These are phyloP conservation scores for Oryza officinalis DNA, from an alignment of 176 grass and related monocot species.

Conservation along the genomic window DNA sequence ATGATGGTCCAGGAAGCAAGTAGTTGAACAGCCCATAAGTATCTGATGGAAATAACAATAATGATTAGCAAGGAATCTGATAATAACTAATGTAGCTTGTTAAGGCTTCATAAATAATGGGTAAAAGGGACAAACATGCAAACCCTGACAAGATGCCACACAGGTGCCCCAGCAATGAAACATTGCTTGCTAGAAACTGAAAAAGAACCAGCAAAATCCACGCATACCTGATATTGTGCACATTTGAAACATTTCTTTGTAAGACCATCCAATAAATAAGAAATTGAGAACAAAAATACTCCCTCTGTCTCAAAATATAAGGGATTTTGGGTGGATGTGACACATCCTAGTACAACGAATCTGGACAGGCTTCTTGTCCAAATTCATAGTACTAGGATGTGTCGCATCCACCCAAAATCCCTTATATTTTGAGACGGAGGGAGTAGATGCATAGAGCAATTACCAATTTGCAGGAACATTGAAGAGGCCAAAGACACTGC, in stretches of 20 bases:
- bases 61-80: slow-evolving; percentile 33
- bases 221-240: slow-evolving; percentile 65
- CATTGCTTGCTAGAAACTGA: slow-evolving; percentile 89
- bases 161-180: slow-evolving; percentile 90
- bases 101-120: slow-evolving; percentile 30
- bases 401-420: too few relatives aligned
- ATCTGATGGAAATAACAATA: slow-evolving; percentile 60
- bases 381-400: too few relatives aligned
- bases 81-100: slow-evolving; percentile 18
- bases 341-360: too few relatives aligned
- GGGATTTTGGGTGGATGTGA: too few relatives aligned
- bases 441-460: background rate
- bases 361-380: too few relatives aligned
- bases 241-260: slow-evolving; percentile 21
- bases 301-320: too few relatives aligned
- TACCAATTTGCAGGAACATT: slow-evolving; percentile 98
- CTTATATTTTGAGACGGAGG: too few relatives aligned
- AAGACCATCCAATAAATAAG: slow-evolving; percentile 27
- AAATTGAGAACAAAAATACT: slow-evolving; percentile 33
- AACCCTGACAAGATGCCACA: slow-evolving; percentile 97
- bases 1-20: slow-evolving; percentile 76
- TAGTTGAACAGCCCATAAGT: slow-evolving; percentile 84
- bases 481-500: slow-evolving; percentile 98
- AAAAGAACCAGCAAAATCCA: slow-evolving; percentile 95
- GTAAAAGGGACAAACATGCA: slow-evolving; percentile 79